These are phyloP conservation scores for Pseudogymnoascus sp. DNA, from an alignment of 2,329 filamentous ascomycete species.

Conservation along the genomic window DNA sequence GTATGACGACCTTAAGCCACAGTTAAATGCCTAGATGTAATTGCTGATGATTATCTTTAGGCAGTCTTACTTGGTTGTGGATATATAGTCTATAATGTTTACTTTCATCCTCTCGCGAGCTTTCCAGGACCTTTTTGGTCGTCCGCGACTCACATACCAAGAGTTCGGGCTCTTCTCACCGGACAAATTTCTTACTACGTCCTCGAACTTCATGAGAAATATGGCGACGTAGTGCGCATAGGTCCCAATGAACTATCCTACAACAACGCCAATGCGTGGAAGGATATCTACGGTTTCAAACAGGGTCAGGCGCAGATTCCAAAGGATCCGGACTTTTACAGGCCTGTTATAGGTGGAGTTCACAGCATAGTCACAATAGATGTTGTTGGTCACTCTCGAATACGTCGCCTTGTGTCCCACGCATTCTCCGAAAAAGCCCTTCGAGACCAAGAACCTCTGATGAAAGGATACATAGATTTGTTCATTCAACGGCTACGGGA, in stretches of 20 bases:
- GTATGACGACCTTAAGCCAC: neutral
- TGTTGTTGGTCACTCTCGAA: conserved; percentile 14
- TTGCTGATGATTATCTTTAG: neutral
- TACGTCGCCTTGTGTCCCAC: conserved; percentile 17
- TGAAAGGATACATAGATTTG: conserved; percentile 10
- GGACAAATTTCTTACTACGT: neutral
- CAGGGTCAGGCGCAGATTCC: neutral
- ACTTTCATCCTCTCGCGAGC: conserved; percentile 13
- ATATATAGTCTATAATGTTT: conserved; percentile 9
- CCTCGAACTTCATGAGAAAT: conserved; percentile 5
- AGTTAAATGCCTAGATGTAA: neutral
- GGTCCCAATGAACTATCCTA: conserved; percentile 4
- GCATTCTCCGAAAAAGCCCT: conserved; percentile 18
- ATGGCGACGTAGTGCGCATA: conserved; percentile 6
- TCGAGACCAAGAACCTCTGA: conserved; percentile 17
- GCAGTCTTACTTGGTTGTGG: neutral
- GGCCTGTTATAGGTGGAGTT: neutral
- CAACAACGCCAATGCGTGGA: conserved; percentile 3
- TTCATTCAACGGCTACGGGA: neutral
- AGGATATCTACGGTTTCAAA: neutral
- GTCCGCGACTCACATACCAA: neutral
- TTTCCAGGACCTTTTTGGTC: conserved; percentile 15
- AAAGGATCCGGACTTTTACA: neutral
- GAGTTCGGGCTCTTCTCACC: neutral
- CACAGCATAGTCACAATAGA: neutral